Evolutionary conservation across 2,329 filamentous ascomycete species (phyloP).

Genomic region (Xylaria sp.): DNA sequence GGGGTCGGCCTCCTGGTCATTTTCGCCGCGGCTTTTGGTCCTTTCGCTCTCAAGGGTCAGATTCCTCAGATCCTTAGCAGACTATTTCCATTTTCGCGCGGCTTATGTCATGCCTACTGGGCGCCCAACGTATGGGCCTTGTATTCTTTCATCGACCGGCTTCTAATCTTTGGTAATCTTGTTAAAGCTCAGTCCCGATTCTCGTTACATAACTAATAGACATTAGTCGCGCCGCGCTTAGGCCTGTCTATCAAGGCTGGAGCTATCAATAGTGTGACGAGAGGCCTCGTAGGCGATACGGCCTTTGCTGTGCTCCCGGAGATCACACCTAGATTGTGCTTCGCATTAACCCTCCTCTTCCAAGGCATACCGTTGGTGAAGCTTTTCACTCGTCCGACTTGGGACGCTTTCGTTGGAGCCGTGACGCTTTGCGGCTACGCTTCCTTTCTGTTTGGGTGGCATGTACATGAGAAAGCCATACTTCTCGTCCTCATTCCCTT

Average conservation of each 20-base stretch:
- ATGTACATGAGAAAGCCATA: constrained; percentile 98
- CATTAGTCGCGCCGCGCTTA: constrained; percentile 80
- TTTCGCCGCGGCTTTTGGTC: constrained; percentile 86
- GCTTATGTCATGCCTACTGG: constrained; percentile 98
- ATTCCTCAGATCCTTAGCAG: constrained; percentile 84
- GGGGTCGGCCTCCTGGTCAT: constrained; percentile 77
- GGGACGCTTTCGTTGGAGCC: constrained; percentile 89
- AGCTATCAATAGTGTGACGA: constrained; percentile 88
- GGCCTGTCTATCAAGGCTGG: constrained; percentile 77
- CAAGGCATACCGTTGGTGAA: constrained; percentile 83
- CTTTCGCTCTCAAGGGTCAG: constrained; percentile 84
- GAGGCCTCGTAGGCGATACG: constrained; percentile 92
- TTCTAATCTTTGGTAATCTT: constrained; percentile 80
- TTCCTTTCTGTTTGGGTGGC: constrained; percentile 97
- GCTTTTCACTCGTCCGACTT: constrained; percentile 82
- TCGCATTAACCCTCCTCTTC: constrained; percentile 83
- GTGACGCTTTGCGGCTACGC: constrained; percentile 94
- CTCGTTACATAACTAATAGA: constrained; percentile 49
- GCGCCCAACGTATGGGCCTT: constrained; percentile 97
- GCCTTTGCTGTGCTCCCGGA: constrained; percentile 93
- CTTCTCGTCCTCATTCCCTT: constrained; percentile 95
- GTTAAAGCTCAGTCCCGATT: neutral
- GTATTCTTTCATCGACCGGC: constrained; percentile 89
- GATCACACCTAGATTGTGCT: constrained; percentile 82
- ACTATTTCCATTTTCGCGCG: constrained; percentile 92